Percentiles rank a stretch among this genome's conserved stretches.
Conservation (phyloP, 495 filamentous ascomycete genomes). For the Tuber brumale region DNA sequence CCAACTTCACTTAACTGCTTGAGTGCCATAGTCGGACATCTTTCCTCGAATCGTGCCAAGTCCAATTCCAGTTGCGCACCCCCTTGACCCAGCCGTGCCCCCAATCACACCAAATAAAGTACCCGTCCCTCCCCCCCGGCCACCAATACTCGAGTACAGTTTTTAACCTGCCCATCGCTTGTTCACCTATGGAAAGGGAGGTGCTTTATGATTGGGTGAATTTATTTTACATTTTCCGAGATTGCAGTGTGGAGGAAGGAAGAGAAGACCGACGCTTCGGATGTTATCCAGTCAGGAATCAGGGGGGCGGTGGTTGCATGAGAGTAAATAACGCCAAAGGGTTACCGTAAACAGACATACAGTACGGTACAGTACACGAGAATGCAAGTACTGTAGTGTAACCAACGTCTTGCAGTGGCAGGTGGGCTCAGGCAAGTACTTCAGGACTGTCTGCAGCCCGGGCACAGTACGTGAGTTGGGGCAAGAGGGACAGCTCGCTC, state of each 20-base stretch:
- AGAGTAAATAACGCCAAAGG: background rate
- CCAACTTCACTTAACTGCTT: background rate
- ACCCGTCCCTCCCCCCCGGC: background rate
- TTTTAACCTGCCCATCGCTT: background rate
- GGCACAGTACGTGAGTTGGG: background rate
- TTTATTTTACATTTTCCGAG: background rate
- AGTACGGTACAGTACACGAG: background rate
- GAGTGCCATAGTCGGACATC: background rate
- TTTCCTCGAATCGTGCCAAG: background rate
- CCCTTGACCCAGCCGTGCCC: background rate
- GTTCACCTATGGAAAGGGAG: background rate
- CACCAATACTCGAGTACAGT: background rate
- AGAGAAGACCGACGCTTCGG: background rate
- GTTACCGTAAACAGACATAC: background rate
- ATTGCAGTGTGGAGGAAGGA: background rate
- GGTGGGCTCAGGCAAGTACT: background rate
- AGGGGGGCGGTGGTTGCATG: background rate
- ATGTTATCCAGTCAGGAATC: background rate
- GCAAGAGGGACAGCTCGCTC: background rate
- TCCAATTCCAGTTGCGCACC: background rate
- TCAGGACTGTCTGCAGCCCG: background rate
- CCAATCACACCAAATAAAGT: background rate
- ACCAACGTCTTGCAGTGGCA: background rate
- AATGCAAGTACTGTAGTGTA: background rate
- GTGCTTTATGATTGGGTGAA: background rate